Base-by-base conservation (phyloP, 495 filamentous ascomycete species). In the Penicillium psychrofluorescens region DNA sequence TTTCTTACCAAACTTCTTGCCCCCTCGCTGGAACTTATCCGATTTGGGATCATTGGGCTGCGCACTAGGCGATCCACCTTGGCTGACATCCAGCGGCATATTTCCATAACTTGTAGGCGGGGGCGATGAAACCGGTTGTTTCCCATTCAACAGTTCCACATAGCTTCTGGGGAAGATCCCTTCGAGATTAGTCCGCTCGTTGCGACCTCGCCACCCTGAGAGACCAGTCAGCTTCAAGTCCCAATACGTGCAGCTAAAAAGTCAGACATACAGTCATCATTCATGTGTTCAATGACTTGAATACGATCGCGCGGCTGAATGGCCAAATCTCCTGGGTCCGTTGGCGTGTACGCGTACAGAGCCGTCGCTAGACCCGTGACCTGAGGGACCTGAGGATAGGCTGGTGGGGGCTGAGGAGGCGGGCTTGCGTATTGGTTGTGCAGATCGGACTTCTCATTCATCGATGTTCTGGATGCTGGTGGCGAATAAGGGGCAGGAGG, bases 111-210 rank as follows among this genome's bases (percentile, higher is more conserved):
- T 67, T 12, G 68, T 65, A 27, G 68, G 65, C 33, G 61, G 58
- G 37, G 56, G 43, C 11, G 56, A 44, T 11, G 50, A 22, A 31
- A 53, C 41, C 0, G 13, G 30, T 8, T 45, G 54, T 54, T 78
- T 76, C 38, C 72, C 66, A 22, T 72, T 56, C 6, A 73, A 55
- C 15, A 83, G 69, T 37, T 78, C 77, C n/a, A 98, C 91, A 49
- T 95, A 96, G 57, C 72, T 84, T 36, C 80, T 75, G 14, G 92
- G 91, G 74, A 98, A 96, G 53, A 96, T 89, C 43, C 92, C 92
- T 64, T 91, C 85, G 49, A 76, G 61, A 29, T 83, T 85, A 11
- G 87, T 95, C 10, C 86, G 81, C 50, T 79, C 67, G 61, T 92
- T 89, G 22, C 78, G 79, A 42, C 92, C 92, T 68, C 86, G 81